phyloP scores from a whole-genome alignment of 2,329 filamentous ascomycete genomes.

The Orbilia javanica region DNA sequence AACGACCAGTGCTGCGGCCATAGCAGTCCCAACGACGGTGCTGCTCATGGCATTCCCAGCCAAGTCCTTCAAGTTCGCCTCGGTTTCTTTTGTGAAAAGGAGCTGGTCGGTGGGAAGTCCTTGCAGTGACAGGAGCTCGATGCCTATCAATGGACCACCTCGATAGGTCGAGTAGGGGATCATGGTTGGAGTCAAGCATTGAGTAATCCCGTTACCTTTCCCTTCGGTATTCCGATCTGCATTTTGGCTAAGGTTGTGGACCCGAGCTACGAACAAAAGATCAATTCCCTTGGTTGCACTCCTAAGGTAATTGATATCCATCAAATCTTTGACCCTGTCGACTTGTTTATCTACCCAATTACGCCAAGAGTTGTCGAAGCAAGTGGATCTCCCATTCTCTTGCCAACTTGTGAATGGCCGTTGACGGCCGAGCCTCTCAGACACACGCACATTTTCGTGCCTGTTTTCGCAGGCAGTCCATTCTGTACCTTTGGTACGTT shows the following conservation, averaged over 20 bases:
- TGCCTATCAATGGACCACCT: conserved; percentile 73
- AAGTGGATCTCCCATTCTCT: conserved; percentile 69
- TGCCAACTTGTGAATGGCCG: conserved; percentile 74
- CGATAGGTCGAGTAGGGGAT: conserved; percentile 73
- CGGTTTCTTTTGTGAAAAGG: conserved; percentile 74
- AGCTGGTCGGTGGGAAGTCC: conserved; percentile 76
- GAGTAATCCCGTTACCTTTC: conserved; percentile 71
- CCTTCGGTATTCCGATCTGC: conserved; percentile 72
- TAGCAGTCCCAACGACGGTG: conserved; percentile 76
- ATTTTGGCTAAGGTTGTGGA: conserved; percentile 79
- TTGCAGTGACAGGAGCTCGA: conserved; percentile 75
- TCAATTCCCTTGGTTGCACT: conserved; percentile 32
- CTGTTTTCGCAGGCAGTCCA: conserved; percentile 73
- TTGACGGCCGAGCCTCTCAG: conserved; percentile 69
- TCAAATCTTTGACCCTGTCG: conserved; percentile 74
- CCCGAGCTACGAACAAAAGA: conserved; percentile 65
- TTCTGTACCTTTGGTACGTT: conserved; percentile 64
- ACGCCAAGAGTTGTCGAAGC: conserved; percentile 71
- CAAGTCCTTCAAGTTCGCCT: conserved; percentile 75
- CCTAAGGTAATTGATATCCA: conserved; percentile 73
- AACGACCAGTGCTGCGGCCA: conserved; percentile 72
- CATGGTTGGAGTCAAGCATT: conserved; percentile 77
- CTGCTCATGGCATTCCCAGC: conserved; percentile 85
- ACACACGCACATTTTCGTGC: conserved; percentile 72
- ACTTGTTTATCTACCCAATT: conserved; percentile 67